Evolutionary conservation across 2,329 filamentous ascomycete species (phyloP).

Genomic region (Leptographium galeiforme): DNA sequence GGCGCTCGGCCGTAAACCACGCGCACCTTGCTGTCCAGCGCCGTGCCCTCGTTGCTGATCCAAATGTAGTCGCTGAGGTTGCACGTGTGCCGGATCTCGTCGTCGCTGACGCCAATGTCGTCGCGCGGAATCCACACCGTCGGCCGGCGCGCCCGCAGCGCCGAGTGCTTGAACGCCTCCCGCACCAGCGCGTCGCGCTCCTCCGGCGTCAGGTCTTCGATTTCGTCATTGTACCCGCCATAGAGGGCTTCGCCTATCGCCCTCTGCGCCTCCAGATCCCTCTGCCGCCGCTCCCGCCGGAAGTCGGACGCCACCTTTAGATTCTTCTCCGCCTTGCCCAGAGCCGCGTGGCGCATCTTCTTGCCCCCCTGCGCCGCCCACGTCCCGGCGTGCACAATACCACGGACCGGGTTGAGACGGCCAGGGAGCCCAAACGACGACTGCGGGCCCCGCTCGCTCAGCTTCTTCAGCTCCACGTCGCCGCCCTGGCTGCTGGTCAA

Average conservation of each 20-base stretch:
- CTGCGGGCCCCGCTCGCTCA: constrained; percentile 11
- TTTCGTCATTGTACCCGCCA: constrained; percentile 77
- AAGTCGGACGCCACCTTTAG: constrained; percentile 32
- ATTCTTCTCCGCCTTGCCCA: constrained; percentile 26
- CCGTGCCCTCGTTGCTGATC: constrained; percentile 89
- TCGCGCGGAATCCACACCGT: constrained; percentile 92
- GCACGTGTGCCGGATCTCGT: constrained; percentile 71
- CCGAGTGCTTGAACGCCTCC: constrained; percentile 82
- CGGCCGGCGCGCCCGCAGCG: constrained; percentile 69
- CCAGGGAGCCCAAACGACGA: constrained; percentile 12
- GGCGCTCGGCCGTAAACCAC: constrained; percentile 78
- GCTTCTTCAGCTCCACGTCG: constrained; percentile 23
- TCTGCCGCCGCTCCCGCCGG: constrained; percentile 32
- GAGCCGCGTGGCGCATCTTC: constrained; percentile 31
- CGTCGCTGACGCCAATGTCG: constrained; percentile 77
- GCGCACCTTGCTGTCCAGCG: constrained; percentile 67
- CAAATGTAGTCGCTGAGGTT: constrained; percentile 69
- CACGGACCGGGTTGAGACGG: constrained; percentile 28
- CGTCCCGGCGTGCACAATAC: constrained; percentile 31
- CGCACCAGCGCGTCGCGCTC: constrained; percentile 76
- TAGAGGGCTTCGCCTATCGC: constrained; percentile 72
- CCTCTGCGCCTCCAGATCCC: constrained; percentile 59
- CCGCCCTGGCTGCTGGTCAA: constrained; percentile 11
- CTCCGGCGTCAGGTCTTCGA: constrained; percentile 84
- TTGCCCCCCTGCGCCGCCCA: constrained; percentile 36